Evolutionary conservation across 129 eudicot species (phyloP), one percentile per base, ranked within the genome.

Genomic region (Silybum marianum): DNA sequence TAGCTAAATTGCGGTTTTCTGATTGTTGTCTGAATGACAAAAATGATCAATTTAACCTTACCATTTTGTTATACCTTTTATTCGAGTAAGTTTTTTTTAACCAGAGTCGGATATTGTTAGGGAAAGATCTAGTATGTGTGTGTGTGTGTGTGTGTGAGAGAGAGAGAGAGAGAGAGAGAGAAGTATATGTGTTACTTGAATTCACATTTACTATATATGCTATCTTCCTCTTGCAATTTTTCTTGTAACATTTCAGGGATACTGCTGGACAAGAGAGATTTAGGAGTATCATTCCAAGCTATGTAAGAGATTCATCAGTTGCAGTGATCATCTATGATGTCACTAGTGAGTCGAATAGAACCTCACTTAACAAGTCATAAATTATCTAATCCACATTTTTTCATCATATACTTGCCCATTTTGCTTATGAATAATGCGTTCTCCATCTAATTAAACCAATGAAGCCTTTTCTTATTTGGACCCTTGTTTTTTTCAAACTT

Each of bases 181-280:
- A 3, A 0, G 18, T 32, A 32, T 26, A 26, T 26, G 30, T 26
- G 2, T 6, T 32, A 32, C 6, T 32, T 32, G 36, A 32, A 32
- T 4, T 32, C 3, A 3, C 36, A 32, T 32, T 32, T 32, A 32
- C 36, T 3, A 32, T 32, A 32, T 32, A 32, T 32, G 18, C 18
- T 46, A 46, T 46, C 28, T 18, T 32, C 11, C 1, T 25, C 22
- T 39, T 34, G 13, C 79, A 32, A 24, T 19, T 7, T 2, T 18
- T 18, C 28, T 21, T 51, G 9, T 58, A 38, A 48, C 12, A 39
- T 38, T 82, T 58, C 90, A 94, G 98, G 98, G 98, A 94, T 87
- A 94, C 98, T 38, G 97, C 98, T 63, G 98, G 98, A 42, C 98
- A 94, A 74, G 98, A 91, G 80, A 91, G 98, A 84, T 94, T 93